These are phyloP conservation scores for Ophiostoma ulmi DNA, from an alignment of 2,329 filamentous ascomycete species.

Conservation along the genomic window DNA sequence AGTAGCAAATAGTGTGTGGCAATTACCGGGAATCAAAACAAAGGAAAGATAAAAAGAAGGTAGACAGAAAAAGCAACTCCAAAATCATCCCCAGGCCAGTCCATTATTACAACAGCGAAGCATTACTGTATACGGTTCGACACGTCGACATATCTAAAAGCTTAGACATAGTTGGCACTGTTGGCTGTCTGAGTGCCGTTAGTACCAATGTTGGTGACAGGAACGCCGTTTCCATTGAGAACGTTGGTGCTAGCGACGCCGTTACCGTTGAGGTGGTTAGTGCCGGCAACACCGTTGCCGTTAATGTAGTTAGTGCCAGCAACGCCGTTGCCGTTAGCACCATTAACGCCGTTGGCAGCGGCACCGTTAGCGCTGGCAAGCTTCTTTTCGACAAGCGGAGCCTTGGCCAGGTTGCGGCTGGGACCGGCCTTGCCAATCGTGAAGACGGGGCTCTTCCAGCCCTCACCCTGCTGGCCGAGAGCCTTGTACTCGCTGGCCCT, in stretches of 20 bases:
- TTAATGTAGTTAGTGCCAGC: conserved; percentile 22
- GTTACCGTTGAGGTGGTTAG: not conserved
- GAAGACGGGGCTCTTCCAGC: conserved; percentile 94
- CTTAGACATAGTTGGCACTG: not conserved
- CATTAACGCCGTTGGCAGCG: conserved; percentile 23
- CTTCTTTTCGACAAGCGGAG: conserved; percentile 49
- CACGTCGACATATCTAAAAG: not conserved
- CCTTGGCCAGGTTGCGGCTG: conserved; percentile 65
- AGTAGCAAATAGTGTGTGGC: not conserved
- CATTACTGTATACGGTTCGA: not conserved
- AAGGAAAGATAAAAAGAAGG: not conserved
- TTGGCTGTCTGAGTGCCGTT: not conserved
- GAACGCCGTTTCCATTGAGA: not conserved
- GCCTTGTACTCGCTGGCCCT: conserved; percentile 95
- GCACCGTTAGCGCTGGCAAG: conserved; percentile 25
- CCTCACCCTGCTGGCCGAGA: conserved; percentile 78
- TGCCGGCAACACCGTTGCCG: not conserved
- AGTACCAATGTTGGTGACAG: not conserved
- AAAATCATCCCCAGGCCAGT: not conserved
- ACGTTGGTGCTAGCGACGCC: not conserved
- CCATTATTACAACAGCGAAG: not conserved
- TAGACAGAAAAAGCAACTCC: not conserved
- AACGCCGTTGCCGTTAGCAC: conserved; percentile 18
- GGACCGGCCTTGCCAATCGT: conserved; percentile 72
- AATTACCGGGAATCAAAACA: conserved; percentile 9